phyloP scores from a whole-genome alignment of 2,329 filamentous ascomycete species.

The Venturia effusa region DNA sequence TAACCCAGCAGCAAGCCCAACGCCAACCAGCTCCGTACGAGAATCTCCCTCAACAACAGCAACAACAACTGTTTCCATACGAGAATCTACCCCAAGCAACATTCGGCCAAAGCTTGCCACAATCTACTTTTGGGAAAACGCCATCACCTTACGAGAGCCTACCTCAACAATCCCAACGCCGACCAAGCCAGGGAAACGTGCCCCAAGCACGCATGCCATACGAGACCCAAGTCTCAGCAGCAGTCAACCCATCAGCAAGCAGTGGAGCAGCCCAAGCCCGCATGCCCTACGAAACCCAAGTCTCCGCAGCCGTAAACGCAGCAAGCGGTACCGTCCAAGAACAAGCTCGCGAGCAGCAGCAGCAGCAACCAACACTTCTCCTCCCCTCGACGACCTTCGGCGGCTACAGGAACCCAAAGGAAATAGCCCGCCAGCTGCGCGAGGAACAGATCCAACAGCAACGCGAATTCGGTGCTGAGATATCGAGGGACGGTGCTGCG shows the following conservation, averaged over 20 bases:
- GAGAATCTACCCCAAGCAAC: constrained; percentile 3
- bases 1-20: neutral
- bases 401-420: constrained; percentile 8
- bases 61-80: neutral
- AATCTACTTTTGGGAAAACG: neutral
- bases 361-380: neutral
- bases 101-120: constrained; percentile 1
- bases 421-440: constrained; percentile 10
- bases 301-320: constrained; percentile 12
- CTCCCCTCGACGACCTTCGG: constrained; percentile 8
- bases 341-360: constrained; percentile 14
- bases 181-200: constrained; percentile 11
- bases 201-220: constrained; percentile 18
- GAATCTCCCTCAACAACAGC: constrained; percentile 3
- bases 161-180: constrained; percentile 9
- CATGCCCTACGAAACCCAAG: constrained; percentile 21
- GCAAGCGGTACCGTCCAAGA: constrained; percentile 15
- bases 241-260: constrained; percentile 6
- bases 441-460: constrained; percentile 2
- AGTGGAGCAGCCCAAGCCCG: constrained; percentile 10
- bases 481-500: neutral
- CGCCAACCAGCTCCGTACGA: constrained; percentile 2
- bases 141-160: constrained; percentile 21
- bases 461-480: neutral
- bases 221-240: constrained; percentile 17